Evolutionary conservation across 1,139 yeast species (phyloP).

Genomic region (Geotrichum candidum): DNA sequence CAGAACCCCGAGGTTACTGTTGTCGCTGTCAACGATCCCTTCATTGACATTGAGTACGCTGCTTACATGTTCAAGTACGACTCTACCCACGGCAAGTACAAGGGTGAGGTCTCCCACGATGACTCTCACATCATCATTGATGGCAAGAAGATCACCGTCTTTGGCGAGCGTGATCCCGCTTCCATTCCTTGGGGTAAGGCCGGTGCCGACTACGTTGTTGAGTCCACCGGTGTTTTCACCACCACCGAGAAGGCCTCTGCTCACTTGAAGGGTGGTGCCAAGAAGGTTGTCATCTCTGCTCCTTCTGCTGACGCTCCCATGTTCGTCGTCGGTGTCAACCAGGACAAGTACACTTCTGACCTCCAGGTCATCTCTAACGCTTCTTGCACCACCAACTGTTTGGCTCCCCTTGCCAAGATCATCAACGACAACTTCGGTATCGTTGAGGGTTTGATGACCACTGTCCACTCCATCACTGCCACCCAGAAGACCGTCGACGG

Average conservation of each 20-base stretch:
- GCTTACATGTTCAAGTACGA: constrained; percentile 87
- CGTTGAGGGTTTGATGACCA: constrained; percentile 86
- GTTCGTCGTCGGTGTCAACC: constrained; percentile 83
- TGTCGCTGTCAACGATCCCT: constrained; percentile 80
- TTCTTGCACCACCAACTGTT: constrained; percentile 87
- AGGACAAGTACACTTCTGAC: constrained; percentile 65
- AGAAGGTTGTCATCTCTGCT: constrained; percentile 84
- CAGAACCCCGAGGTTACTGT: constrained; percentile 62
- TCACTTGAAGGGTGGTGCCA: constrained; percentile 82
- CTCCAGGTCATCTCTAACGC: constrained; percentile 74
- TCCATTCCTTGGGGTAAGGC: constrained; percentile 74
- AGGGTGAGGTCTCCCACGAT: constrained; percentile 59
- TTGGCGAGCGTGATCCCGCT: constrained; percentile 74
- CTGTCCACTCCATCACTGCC: constrained; percentile 86
- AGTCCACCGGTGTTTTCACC: constrained; percentile 89
- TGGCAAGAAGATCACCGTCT: constrained; percentile 62
- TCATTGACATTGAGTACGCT: constrained; percentile 77
- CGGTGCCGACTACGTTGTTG: constrained; percentile 75
- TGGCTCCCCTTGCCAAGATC: constrained; percentile 84
- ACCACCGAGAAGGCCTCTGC: constrained; percentile 68
- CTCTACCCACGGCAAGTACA: constrained; percentile 75
- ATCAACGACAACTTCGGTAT: constrained; percentile 74
- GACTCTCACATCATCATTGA: constrained; percentile 56
- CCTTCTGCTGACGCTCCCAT: constrained; percentile 86
- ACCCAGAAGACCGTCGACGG: constrained; percentile 90